Evolutionary conservation across 768 basidiomycete genomes (phyloP).

Genomic region (Tricholoma furcatifolium): DNA sequence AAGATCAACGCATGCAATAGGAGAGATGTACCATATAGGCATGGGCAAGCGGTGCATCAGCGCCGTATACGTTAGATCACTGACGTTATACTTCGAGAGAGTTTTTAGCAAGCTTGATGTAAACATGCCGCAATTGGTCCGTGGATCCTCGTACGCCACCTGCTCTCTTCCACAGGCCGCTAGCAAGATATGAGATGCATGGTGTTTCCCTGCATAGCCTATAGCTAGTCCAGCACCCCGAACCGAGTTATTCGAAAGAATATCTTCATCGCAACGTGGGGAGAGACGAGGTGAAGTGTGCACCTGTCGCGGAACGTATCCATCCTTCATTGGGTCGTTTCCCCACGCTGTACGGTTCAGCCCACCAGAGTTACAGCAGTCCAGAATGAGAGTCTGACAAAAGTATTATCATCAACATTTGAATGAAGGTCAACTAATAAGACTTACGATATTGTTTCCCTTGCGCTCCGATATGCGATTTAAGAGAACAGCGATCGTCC

Average conservation of each 20-base stretch:
- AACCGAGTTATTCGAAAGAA: slow-evolving; percentile 16
- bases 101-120: slow-evolving; percentile 27
- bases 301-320: slow-evolving; percentile 23
- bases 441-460: slow-evolving; percentile 41
- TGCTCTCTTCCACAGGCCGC: slow-evolving; percentile 40
- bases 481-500: slow-evolving; percentile 36
- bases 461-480: slow-evolving; percentile 33
- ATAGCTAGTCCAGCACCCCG: slow-evolving; percentile 14
- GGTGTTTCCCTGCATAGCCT: slow-evolving; percentile 24
- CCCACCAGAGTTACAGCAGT: slow-evolving; percentile 44
- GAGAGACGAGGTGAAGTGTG: slow-evolving; percentile 25
- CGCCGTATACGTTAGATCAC: slow-evolving; percentile 29
- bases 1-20: background rate
- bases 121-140: slow-evolving; percentile 27
- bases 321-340: background rate
- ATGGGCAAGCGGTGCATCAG: slow-evolving; percentile 31
- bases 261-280: slow-evolving; percentile 22
- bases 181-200: slow-evolving; percentile 39
- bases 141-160: slow-evolving; percentile 28
- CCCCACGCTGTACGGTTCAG: slow-evolving; percentile 23
- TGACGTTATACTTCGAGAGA: slow-evolving; percentile 20
- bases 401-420: background rate
- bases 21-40: slow-evolving; percentile 22
- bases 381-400: slow-evolving; percentile 42
- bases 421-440: background rate